phyloP scores from a whole-genome alignment of 495 filamentous ascomycete species.

The Rusavskia elegans region DNA sequence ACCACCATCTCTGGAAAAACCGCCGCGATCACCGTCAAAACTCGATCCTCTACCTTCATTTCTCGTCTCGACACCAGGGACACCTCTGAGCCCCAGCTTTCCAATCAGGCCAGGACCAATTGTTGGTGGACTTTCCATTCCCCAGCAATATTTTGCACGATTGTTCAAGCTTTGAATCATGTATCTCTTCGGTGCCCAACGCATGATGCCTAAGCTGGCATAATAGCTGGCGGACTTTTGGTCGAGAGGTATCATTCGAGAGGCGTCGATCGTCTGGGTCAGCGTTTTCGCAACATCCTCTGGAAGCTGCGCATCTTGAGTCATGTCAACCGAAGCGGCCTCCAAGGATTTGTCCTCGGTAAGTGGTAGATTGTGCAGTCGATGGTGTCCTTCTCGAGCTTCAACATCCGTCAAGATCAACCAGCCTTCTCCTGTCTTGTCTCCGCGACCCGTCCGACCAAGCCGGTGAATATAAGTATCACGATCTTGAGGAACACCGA shows the following conservation, averaged over 20 bases:
- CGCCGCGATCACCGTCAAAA: background rate
- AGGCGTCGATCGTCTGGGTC: conserved; percentile 20
- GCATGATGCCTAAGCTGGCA: conserved; percentile 27
- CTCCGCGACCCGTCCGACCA: conserved; percentile 57
- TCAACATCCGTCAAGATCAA: conserved; percentile 52
- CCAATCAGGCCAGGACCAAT: conserved; percentile 25
- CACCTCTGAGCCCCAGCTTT: conserved; percentile 28
- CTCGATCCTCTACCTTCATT: conserved; percentile 4
- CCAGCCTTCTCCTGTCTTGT: conserved; percentile 68
- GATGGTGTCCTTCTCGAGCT: conserved; percentile 24
- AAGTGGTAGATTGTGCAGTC: conserved; percentile 49
- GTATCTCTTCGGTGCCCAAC: conserved; percentile 15
- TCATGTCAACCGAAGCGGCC: conserved; percentile 38
- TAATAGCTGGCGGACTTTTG: conserved; percentile 37
- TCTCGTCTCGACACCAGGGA: conserved; percentile 31
- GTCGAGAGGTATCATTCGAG: conserved; percentile 17
- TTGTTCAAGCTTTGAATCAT: conserved; percentile 43
- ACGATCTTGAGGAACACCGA: conserved; percentile 41
- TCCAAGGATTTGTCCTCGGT: conserved; percentile 37
- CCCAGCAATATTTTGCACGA: conserved; percentile 44
- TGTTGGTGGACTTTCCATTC: conserved; percentile 38
- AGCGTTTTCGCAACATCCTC: conserved; percentile 19
- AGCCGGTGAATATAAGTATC: conserved; percentile 63
- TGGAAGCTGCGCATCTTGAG: conserved; percentile 16
- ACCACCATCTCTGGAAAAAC: conserved; percentile 3